Percentiles rank a stretch among this genome's conserved stretches.
Conservation (phyloP, 805 yeast genomes). For the Candida loeiensis region DNA sequence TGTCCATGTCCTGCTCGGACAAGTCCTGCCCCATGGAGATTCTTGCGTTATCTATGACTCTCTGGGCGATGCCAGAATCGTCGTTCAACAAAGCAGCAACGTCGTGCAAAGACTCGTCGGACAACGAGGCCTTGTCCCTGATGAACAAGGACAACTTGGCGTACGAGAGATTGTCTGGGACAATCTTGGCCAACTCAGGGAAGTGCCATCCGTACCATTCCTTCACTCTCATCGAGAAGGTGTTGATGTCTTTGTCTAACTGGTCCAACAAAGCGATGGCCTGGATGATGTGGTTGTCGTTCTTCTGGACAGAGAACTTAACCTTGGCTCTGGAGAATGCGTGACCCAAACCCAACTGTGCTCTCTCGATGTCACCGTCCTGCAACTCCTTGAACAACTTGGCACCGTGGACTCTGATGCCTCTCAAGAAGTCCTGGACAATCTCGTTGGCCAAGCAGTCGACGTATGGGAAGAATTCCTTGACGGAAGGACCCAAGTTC, state of each 20-base stretch:
- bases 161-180: conserved; percentile 81
- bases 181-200: conserved; percentile 93
- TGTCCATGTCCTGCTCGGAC: conserved; percentile 90
- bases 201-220: conserved; percentile 99
- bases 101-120: conserved; percentile 93
- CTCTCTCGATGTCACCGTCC: conserved; percentile 94
- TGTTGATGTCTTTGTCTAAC: conserved; percentile 96
- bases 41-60: conserved; percentile 89
- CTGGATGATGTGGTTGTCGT: conserved; percentile 98
- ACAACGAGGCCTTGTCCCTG: conserved; percentile 79
- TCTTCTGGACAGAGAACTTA: conserved; percentile 97
- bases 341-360: conserved; percentile 97
- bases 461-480: conserved; percentile 82
- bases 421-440: conserved; percentile 93
- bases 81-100: conserved; percentile 86
- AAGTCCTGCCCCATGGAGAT: conserved; percentile 99
- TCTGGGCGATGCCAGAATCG: conserved; percentile 86
- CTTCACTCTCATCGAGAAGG: conserved; percentile 94
- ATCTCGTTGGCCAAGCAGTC: conserved; percentile 90
- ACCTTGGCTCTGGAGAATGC: conserved; percentile 99
- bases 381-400: conserved; percentile 89
- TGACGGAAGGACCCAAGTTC: conserved; percentile 94
- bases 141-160: conserved; percentile 81
- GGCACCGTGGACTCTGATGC: conserved; percentile 85
- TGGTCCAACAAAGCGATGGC: conserved; percentile 97